Evolutionary conservation across 2,329 filamentous ascomycete species (phyloP), one percentile per base, ranked within the genome.

Genomic region (Torrubiellomyces zombiae): DNA sequence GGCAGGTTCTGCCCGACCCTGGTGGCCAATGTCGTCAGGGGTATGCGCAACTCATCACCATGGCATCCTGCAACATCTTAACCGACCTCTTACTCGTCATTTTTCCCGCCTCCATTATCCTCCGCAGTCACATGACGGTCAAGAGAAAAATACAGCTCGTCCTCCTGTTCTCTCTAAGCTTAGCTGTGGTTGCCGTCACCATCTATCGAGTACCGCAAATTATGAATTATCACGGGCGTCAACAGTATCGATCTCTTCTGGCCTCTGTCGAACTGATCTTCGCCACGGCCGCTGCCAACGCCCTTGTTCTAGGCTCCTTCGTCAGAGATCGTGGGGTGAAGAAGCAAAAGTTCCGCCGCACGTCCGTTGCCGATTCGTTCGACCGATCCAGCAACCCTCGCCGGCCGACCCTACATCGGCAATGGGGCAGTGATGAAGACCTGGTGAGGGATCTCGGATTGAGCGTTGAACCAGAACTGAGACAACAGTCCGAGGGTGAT

Each of bases 351-450:
- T 94, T 79, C 53, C 75, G 75, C 27, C 64, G 69, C 32, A 60
- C 61, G 10, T 70, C 73, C 2, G 54, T 65, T 4, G 63, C 64
- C 21, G 68, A 70, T 20, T 83, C 78, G 1, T 54, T 76, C 19
- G 73, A 70, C 24, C 58, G 45, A 9, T 31, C 40, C 9, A 41
- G 39, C 27, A 38, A 39, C 20, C 39, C 50, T 11, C 55, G 48
- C 32, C 55, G 61, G 33, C 63, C 56, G 34, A 59, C 62, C 8
- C 32, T 75, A 21, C 53, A 73, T 31, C 66, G 68, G 24, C 69
- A 79, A 28, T 86, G 79, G 74, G 83, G 81, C 21, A 93, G 82
- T 38, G 86, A 95, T 39, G 83, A 91, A 42, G 82, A 95, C 44
- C 65, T 95, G 1, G 82, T 91, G 4, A 63, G 77, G 25, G 79